Conservation (phyloP, 345 rosid species). For the Linum usitatissimum region DNA sequence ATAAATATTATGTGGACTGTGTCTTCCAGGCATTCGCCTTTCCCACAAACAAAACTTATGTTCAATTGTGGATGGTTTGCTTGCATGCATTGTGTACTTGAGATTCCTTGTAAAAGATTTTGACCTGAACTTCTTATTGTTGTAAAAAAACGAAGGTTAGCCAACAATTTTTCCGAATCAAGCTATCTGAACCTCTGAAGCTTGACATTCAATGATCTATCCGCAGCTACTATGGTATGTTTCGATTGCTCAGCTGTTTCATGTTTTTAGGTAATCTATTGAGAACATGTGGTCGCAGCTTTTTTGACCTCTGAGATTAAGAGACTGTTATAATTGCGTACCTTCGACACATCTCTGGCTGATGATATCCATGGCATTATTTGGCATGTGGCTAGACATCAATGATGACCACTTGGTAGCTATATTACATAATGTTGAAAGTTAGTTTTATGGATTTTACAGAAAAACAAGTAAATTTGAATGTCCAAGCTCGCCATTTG, state of each 20-base stretch:
- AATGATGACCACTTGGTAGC: not conserved
- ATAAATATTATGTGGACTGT: not conserved
- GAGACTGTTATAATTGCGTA: no score
- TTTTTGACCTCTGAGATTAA: no score
- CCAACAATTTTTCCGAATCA: not conserved
- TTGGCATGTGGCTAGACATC: not conserved
- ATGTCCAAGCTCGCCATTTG: not conserved
- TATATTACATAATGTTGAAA: not conserved
- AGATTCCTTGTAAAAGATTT: no score
- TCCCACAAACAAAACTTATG: not conserved
- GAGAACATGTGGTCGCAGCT: no score
- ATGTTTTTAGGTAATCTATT: no score
- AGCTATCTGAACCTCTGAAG: not conserved
- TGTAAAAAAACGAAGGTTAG: not conserved
- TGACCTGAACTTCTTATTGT: not conserved
- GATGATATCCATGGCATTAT: no score
- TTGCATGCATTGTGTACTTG: not conserved
- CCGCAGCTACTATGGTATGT: not conserved
- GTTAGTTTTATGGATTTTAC: no score
- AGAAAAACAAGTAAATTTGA: not conserved
- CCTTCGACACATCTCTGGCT: no score
- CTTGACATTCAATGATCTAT: not conserved
- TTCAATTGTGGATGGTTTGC: not conserved
- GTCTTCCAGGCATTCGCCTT: not conserved
- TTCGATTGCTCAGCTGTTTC: no score